A percentile compares a stretch with the other conserved stretches of the same genome.
Conservation (phyloP, 2,329 filamentous ascomycete species). For the Diaporthe citri region DNA sequence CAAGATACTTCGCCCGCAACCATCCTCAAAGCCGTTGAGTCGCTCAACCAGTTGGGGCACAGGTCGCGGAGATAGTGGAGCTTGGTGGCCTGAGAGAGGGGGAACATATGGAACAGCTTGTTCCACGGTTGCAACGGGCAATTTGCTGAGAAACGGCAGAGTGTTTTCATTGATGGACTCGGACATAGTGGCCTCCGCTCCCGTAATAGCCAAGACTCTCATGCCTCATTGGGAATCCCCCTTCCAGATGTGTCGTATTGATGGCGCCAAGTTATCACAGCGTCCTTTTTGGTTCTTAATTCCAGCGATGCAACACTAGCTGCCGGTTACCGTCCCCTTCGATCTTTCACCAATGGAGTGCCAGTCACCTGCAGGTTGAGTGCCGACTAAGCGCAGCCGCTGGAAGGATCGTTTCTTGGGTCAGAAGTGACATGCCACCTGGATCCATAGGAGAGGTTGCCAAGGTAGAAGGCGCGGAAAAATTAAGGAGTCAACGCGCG, state of each 20-base stretch:
- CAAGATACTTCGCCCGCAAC: conserved; percentile 1
- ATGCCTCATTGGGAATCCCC: conserved; percentile 6
- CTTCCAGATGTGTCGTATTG: conserved; percentile 22
- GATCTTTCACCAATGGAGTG: neutral
- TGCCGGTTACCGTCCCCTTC: neutral
- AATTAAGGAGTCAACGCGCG: neutral
- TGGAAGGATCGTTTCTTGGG: neutral
- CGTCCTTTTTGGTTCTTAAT: neutral
- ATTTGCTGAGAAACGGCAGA: neutral
- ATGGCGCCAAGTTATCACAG: conserved; percentile 11
- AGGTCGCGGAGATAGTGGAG: neutral
- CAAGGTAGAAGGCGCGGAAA: neutral
- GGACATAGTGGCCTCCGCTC: neutral
- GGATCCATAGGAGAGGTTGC: neutral
- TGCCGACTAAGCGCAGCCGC: neutral
- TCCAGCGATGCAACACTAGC: neutral
- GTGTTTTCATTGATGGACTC: conserved; percentile 23
- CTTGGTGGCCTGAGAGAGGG: neutral
- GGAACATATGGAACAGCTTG: neutral
- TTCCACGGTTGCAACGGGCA: conserved; percentile 19
- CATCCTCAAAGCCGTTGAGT: neutral
- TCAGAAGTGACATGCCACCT: neutral
- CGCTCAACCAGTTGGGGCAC: neutral
- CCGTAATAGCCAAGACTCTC: conserved; percentile 11
- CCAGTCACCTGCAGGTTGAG: neutral